phyloP scores from a whole-genome alignment of 257 asterid genomes.

The Forsythia viridissima region DNA sequence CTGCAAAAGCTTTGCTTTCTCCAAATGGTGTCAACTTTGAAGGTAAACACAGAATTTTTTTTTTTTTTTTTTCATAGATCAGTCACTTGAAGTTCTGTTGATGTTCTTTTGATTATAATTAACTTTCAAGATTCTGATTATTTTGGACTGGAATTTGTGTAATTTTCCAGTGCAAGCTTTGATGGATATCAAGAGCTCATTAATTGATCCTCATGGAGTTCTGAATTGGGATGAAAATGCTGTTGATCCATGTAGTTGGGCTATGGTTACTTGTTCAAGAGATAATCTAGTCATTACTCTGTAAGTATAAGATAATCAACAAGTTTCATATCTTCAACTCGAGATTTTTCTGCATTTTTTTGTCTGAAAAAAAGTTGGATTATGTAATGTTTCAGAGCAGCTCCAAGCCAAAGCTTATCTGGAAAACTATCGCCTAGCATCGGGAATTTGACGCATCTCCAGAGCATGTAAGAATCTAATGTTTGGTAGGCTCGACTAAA shows the following conservation, averaged over 20 bases:
- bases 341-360: not conserved
- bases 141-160: not conserved
- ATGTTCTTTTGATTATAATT: not conserved
- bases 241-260: conserved; percentile 97
- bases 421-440: conserved; percentile 76
- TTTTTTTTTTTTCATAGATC: too few relatives aligned
- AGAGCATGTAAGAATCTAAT: conserved; percentile 60
- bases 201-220: conserved; percentile 71
- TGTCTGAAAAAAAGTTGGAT: conserved; percentile 13
- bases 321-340: not conserved
- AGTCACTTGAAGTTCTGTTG: too few relatives aligned
- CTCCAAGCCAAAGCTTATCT: conserved; percentile 81
- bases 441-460: conserved; percentile 76
- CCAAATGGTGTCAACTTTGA: conserved; percentile 89
- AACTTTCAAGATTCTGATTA: not conserved
- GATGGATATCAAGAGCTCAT: conserved; percentile 69
- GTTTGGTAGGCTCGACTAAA: not conserved
- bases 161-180: conserved; percentile 65
- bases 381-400: conserved; percentile 55
- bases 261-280: conserved; percentile 69
- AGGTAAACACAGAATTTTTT: conserved; percentile 42
- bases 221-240: conserved; percentile 77
- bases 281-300: conserved; percentile 56
- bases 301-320: conserved; percentile 44
- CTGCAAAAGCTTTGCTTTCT: conserved; percentile 61